These are phyloP conservation scores for Penicillium sp. DNA, from an alignment of 2,329 filamentous ascomycete species.

Conservation along the genomic window DNA sequence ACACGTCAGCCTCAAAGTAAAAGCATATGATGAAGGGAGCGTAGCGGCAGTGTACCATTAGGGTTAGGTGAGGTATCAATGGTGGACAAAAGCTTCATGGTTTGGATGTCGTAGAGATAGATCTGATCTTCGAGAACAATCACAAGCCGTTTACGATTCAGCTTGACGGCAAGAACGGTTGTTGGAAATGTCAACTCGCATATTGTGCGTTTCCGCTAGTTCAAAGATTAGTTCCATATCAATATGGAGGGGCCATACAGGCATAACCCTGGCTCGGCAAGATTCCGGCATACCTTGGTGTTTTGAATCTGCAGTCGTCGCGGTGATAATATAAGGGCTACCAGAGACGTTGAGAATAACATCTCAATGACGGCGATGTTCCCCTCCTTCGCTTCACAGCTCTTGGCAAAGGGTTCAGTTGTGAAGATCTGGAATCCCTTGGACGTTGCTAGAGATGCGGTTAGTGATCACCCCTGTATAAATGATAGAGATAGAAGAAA, in stretches of 20 bases:
- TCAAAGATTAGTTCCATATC: neutral
- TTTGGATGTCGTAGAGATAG: constrained; percentile 97
- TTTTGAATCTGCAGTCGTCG: constrained; percentile 93
- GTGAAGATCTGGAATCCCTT: constrained; percentile 95
- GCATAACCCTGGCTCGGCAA: neutral
- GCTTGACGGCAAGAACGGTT: constrained; percentile 86
- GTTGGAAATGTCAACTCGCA: constrained; percentile 98
- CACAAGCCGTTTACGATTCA: constrained; percentile 90
- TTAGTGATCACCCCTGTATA: constrained; percentile 10
- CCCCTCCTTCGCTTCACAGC: constrained; percentile 89
- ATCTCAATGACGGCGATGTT: constrained; percentile 97
- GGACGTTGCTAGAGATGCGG: constrained; percentile 64
- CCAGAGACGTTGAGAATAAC: constrained; percentile 96
- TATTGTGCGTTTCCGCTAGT: constrained; percentile 71
- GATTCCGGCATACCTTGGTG: constrained; percentile 67
- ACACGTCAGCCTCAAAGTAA: constrained; percentile 13
- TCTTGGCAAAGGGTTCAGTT: constrained; percentile 92
- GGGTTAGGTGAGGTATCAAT: constrained; percentile 94
- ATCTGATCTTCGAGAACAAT: constrained; percentile 95
- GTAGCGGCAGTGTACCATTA: constrained; percentile 49
- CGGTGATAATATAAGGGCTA: constrained; percentile 88
- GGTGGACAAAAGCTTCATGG: constrained; percentile 91
- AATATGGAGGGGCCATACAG: constrained; percentile 11
- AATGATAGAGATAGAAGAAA: constrained; percentile 3
- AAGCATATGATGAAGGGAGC: neutral